Evolutionary conservation across 192 early-diverging fungal species (phyloP), one percentile per base, ranked within the genome.

Genomic region (Helicostylum pulchrum): DNA sequence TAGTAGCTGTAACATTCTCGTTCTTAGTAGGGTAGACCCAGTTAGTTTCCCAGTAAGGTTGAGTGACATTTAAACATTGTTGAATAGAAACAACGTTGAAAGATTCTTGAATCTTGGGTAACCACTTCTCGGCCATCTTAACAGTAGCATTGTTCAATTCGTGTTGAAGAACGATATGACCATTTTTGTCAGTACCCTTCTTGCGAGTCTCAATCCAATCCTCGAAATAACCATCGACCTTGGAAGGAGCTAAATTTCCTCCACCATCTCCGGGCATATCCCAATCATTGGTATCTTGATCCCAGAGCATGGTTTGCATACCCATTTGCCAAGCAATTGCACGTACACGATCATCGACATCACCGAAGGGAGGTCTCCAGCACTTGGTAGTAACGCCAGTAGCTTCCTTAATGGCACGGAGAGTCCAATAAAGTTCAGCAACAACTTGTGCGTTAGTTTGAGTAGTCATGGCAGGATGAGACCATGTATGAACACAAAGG

Each of bases 401-500:
- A 39, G 71, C 74, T 26, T 66, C 70, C 43, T 77, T 74, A 57
- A 82, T 74, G 20, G 67, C 77, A 62, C 67, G 65, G 15, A 72
- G 66, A n/a, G 65, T 47, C 52, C 64, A 68, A 20, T 77, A 53
- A 14, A 81, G 54, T 68, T 88, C 85, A 42, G 81, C 78, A 32
- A 85, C 77, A 30, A 85, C 43, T 12, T 67, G 61, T 43, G 72
- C 60, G 30, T 76, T 75, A 1, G 67, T 30, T 20, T 81, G 62
- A 4, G 70, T 75, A 43, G 80, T 79, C 63, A 88, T 70, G 5
- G 70, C 10, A n/a, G 60, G 32, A 47, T 87, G 85, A 9, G 80
- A 75, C 85, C 85, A 87, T 34, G 85, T 88, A 61, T 64, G 87
- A 21, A 77, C 75, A 20, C 74, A 80, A 36, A 89, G 56, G 39